Percentiles rank a stretch among this genome's conserved stretches.
These are phyloP conservation scores for Ceratocystis colombiana DNA, from an alignment of 2,329 filamentous ascomycete genomes.

Conservation along the genomic window DNA sequence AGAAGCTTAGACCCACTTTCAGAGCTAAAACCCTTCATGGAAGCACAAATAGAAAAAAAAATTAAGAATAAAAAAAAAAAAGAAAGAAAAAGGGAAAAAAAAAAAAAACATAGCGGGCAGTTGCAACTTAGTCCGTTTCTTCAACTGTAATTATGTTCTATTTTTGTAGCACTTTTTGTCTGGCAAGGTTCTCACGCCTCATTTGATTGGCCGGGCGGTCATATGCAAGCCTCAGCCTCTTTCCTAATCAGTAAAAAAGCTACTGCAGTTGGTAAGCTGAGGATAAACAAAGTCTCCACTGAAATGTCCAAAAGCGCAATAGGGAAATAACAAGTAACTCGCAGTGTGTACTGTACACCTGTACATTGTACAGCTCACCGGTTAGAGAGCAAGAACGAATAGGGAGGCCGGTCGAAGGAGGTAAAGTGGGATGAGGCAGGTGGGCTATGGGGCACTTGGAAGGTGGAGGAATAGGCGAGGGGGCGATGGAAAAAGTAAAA, in stretches of 20 bases:
- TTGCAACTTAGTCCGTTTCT: not conserved
- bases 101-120: not conserved
- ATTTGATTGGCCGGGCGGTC: not conserved
- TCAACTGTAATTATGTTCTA: not conserved
- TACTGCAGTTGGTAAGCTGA: constrained; percentile 14
- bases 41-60: not conserved
- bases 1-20: not conserved
- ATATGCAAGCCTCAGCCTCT: constrained; percentile 23
- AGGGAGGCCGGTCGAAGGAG: too few species aligned
- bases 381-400: too few species aligned
- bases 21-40: too few species aligned
- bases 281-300: constrained; percentile 14
- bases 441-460: too few species aligned
- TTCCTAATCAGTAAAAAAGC: constrained; percentile 16
- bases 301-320: not conserved
- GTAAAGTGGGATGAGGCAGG: too few species aligned
- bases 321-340: not conserved
- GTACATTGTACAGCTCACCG: not conserved
- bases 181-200: not conserved
- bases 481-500: too few species aligned
- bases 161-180: not conserved
- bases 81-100: not conserved
- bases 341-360: not conserved
- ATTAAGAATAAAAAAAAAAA: not conserved
- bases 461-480: too few species aligned